A percentile compares a stretch with the other conserved stretches of the same genome.
Evolutionary conservation across 2,329 filamentous ascomycete genomes (phyloP).

Genomic region (Talaromyces funiculosus): DNA sequence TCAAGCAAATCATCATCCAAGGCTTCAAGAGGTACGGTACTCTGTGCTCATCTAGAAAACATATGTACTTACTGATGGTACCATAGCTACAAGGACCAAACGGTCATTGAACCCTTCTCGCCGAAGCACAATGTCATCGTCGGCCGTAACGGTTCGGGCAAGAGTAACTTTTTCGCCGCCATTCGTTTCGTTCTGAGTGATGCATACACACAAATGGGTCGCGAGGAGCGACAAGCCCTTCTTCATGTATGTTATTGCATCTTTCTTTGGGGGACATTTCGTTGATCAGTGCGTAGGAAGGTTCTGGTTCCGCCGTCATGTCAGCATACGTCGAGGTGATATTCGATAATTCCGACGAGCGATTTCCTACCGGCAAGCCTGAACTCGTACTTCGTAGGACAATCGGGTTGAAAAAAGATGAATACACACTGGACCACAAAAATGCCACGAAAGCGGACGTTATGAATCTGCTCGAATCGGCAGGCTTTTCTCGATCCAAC

Average conservation of each 20-base stretch:
- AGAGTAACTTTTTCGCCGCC: slow-evolving; percentile 99
- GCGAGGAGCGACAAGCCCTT: slow-evolving; percentile 90
- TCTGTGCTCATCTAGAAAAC: slow-evolving; percentile 18
- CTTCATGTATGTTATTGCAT: slow-evolving; percentile 58
- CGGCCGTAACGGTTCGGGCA: slow-evolving; percentile 96
- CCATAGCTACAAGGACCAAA: slow-evolving; percentile 95
- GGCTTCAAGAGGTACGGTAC: slow-evolving; percentile 89
- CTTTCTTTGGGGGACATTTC: slow-evolving; percentile 4
- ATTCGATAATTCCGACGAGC: slow-evolving; percentile 94
- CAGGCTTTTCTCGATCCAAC: slow-evolving; percentile 93
- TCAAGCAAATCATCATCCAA: slow-evolving; percentile 99
- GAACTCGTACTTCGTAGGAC: slow-evolving; percentile 88
- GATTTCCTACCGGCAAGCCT: slow-evolving; percentile 86
- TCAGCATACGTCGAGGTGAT: slow-evolving; percentile 99
- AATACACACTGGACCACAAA: slow-evolving; percentile 96
- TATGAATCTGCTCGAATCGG: slow-evolving; percentile 89
- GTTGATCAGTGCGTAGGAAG: slow-evolving; percentile 53
- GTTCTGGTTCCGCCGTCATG: slow-evolving; percentile 95
- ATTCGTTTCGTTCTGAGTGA: slow-evolving; percentile 98
- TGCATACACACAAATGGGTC: slow-evolving; percentile 91
- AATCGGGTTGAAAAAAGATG: slow-evolving; percentile 96
- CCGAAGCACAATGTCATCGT: slow-evolving; percentile 97
- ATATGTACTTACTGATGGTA: neutral
- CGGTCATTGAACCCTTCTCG: slow-evolving; percentile 96
- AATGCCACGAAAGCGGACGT: slow-evolving; percentile 93